Percentiles rank a stretch among this genome's conserved stretches.
Conservation (phyloP, 73 alveolate species). For the Tetrahymena elliotti region DNA sequence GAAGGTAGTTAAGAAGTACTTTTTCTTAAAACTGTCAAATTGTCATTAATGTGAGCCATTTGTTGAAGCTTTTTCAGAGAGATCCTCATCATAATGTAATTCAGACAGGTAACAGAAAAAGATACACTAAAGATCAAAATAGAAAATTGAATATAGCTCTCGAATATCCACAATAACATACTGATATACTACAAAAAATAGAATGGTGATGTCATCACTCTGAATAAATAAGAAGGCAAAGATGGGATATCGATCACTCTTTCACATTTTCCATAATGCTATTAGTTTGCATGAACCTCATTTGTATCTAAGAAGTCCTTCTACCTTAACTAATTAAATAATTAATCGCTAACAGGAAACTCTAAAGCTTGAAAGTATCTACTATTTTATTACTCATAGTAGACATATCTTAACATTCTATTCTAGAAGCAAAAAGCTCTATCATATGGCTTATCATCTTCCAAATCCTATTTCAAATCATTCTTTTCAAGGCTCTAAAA, state of each 20-base stretch:
- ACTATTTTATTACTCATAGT: neutral
- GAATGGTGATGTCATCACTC: neutral
- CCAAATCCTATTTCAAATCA: neutral
- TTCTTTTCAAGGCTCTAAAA: neutral
- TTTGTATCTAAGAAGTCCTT: neutral
- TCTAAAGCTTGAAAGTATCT: neutral
- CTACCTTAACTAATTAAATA: neutral
- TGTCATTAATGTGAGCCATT: neutral
- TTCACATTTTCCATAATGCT: neutral
- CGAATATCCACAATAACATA: neutral
- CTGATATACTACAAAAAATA: neutral
- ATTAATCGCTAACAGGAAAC: neutral
- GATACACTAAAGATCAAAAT: neutral
- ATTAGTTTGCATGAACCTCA: neutral
- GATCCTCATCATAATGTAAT: neutral
- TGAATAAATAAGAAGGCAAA: neutral
- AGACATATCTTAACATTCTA: neutral
- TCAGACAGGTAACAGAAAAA: neutral
- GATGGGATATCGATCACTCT: neutral
- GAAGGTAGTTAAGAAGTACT: neutral
- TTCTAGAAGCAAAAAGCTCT: neutral
- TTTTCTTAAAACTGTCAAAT: neutral
- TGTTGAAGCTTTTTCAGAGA: neutral
- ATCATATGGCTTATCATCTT: neutral
- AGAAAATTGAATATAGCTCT: neutral